phyloP scores from a whole-genome alignment of 768 basidiomycete genomes.

The Crepidotus variabilis region DNA sequence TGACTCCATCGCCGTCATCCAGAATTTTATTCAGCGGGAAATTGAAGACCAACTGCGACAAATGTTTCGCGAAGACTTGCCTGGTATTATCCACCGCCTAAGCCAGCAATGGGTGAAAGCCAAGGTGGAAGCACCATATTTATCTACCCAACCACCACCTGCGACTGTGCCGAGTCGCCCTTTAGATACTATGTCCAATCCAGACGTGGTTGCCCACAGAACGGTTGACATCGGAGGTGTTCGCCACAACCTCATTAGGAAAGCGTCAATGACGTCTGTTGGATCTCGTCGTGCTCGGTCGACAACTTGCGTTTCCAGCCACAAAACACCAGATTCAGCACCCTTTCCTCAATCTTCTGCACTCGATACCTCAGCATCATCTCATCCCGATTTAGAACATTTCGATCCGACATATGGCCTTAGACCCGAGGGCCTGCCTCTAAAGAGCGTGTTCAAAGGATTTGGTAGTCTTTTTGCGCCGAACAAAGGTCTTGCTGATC shows the following conservation, averaged over 20 bases:
- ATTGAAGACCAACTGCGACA: slow-evolving; percentile 96
- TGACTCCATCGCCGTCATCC: slow-evolving; percentile 96
- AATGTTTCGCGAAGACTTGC: slow-evolving; percentile 97
- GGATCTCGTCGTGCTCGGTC: slow-evolving; percentile 31
- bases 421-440: slow-evolving; percentile 86
- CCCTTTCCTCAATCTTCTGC: slow-evolving; percentile 15
- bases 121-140: slow-evolving; percentile 90
- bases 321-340: slow-evolving; percentile 12
- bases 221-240: slow-evolving; percentile 10
- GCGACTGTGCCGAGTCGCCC: slow-evolving; percentile 22
- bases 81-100: slow-evolving; percentile 93
- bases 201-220: slow-evolving; percentile 30
- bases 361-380: slow-evolving; percentile 17
- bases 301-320: slow-evolving; percentile 36
- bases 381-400: slow-evolving; percentile 57
- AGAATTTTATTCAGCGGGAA: slow-evolving; percentile 95
- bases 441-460: slow-evolving; percentile 74
- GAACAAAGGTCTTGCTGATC: slow-evolving; percentile 71
- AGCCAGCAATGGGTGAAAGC: slow-evolving; percentile 96
- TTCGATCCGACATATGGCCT: slow-evolving; percentile 97
- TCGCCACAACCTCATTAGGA: slow-evolving; percentile 20
- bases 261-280: slow-evolving; percentile 19
- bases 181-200: slow-evolving; percentile 38
- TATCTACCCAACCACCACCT: slow-evolving; percentile 48
- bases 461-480: slow-evolving; percentile 73